Conservation (phyloP, 805 yeast genomes). For the Ogataea pignaliae region DNA sequence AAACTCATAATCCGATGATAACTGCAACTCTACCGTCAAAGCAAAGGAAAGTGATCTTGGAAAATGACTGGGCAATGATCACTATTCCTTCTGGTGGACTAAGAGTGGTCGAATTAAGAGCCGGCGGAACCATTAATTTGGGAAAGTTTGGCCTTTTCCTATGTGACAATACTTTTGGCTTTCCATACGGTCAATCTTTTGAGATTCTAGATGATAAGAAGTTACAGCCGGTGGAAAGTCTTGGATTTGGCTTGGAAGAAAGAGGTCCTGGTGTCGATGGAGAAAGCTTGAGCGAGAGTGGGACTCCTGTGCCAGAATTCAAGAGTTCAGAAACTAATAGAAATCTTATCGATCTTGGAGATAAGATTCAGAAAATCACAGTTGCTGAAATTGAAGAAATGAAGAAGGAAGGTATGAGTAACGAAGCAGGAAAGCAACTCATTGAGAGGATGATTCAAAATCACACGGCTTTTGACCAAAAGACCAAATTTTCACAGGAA, state of each 20-base stretch:
- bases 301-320: slow-evolving; percentile 20
- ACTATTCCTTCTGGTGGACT: slow-evolving; percentile 78
- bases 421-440: slow-evolving; percentile 65
- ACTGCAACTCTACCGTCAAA: background rate
- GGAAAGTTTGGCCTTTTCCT: slow-evolving; percentile 91
- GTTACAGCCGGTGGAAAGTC: slow-evolving; percentile 45
- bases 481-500: slow-evolving; percentile 85
- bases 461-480: slow-evolving; percentile 82
- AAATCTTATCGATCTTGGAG: slow-evolving; percentile 62
- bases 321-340: slow-evolving; percentile 57
- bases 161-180: slow-evolving; percentile 72
- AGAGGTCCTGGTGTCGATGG: slow-evolving; percentile 25
- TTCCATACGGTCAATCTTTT: slow-evolving; percentile 83
- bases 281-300: slow-evolving; percentile 17
- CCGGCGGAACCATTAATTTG: slow-evolving; percentile 58
- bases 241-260: slow-evolving; percentile 25
- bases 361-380: slow-evolving; percentile 66
- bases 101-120: slow-evolving; percentile 64
- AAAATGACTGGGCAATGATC: slow-evolving; percentile 55
- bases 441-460: slow-evolving; percentile 78
- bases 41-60: slow-evolving; percentile 34
- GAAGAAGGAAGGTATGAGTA: slow-evolving; percentile 64
- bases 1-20: too few species aligned
- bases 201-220: slow-evolving; percentile 62
- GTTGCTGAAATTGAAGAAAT: slow-evolving; percentile 80